These are phyloP conservation scores for Chamaenerion angustifolium DNA, from an alignment of 345 rosid species.

Conservation along the genomic window DNA sequence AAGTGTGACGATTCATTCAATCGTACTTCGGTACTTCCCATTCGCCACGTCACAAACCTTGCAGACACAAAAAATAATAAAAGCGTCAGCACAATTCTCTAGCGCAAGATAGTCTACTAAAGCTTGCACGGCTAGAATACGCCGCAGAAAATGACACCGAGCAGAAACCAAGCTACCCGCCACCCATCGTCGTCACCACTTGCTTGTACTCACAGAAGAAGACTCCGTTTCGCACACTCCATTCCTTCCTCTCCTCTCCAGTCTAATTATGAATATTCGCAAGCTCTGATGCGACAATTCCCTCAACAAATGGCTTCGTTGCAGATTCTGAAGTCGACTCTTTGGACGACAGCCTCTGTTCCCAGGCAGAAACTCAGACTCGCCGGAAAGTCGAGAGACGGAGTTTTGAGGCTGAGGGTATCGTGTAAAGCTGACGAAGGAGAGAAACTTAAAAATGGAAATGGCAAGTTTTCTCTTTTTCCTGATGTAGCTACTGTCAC, in stretches of 20 bases:
- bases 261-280: conserved; percentile 1
- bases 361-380: conserved; percentile 19
- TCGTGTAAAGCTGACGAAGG: conserved; percentile 37
- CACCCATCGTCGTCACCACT: conserved; percentile 6
- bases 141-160: conserved; percentile 5
- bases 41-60: too few relatives aligned
- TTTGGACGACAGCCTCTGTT: conserved; percentile 28
- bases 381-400: conserved; percentile 1
- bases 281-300: not conserved
- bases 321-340: conserved; percentile 26
- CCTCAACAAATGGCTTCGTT: conserved; percentile 29
- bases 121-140: conserved; percentile 10
- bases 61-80: conserved; percentile 20
- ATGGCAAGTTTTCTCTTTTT: conserved; percentile 25
- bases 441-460: conserved; percentile 32
- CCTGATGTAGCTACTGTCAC: not conserved
- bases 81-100: not conserved
- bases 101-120: conserved; percentile 16
- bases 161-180: not conserved
- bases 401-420: conserved; percentile 17
- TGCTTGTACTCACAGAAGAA: not conserved
- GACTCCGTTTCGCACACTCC: not conserved
- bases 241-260: not conserved
- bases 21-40: too few relatives aligned
- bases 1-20: too few relatives aligned